These are phyloP conservation scores for Lentinus brumalis DNA, from an alignment of 768 basidiomycete species.

Conservation along the genomic window DNA sequence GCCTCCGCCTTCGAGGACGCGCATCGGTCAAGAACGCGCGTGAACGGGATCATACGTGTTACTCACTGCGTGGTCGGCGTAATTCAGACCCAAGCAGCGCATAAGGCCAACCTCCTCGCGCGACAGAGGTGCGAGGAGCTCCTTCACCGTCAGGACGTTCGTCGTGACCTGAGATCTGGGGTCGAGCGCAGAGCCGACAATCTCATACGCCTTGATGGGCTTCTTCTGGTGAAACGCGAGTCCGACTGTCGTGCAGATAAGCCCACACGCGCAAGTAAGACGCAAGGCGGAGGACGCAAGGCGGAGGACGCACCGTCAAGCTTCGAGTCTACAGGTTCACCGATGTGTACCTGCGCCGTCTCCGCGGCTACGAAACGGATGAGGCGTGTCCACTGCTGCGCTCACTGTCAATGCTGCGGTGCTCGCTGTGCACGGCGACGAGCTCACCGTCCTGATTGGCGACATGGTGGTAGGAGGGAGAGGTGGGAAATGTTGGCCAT, in stretches of 20 bases:
- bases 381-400: conserved; percentile 74
- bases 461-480: conserved; percentile 43
- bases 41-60: background rate
- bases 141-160: conserved; percentile 67
- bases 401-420: background rate
- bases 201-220: conserved; percentile 69
- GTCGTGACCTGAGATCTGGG: conserved; percentile 63
- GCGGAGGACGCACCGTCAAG: conserved; percentile 55
- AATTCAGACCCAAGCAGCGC: conserved; percentile 80
- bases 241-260: conserved; percentile 46
- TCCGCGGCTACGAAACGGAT: conserved; percentile 82
- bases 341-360: conserved; percentile 73
- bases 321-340: conserved; percentile 68
- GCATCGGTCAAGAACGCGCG: background rate
- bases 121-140: conserved; percentile 69
- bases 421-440: background rate
- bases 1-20: conserved; percentile 55
- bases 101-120: conserved; percentile 66
- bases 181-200: conserved; percentile 69
- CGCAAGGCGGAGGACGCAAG: conserved; percentile 5
- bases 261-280: background rate
- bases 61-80: conserved; percentile 79
- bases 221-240: conserved; percentile 53
- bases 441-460: conserved; percentile 57
- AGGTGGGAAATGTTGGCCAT: conserved; percentile 11